Evolutionary conservation across 2,329 filamentous ascomycete species (phyloP).

Genomic region (Stachybotrys elegans): DNA sequence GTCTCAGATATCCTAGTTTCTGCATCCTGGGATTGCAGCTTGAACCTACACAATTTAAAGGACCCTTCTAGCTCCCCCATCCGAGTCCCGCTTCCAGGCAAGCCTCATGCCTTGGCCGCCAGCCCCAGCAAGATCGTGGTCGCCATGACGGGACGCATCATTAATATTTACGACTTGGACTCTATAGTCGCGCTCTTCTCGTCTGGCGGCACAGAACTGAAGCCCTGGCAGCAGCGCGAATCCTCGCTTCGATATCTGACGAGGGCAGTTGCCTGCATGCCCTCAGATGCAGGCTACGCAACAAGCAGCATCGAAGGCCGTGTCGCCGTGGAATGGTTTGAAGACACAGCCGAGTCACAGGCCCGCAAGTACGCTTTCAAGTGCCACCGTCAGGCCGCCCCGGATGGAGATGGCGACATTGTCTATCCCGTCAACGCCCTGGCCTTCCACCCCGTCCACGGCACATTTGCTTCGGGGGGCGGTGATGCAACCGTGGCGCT

Average conservation of each 20-base stretch:
- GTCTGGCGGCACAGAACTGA: slow-evolving; percentile 41
- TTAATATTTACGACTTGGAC: slow-evolving; percentile 88
- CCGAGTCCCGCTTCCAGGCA: slow-evolving; percentile 69
- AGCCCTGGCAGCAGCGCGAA: slow-evolving; percentile 90
- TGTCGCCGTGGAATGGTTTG: slow-evolving; percentile 97
- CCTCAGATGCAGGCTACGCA: slow-evolving; percentile 90
- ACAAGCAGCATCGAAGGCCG: slow-evolving; percentile 90
- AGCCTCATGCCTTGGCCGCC: slow-evolving; percentile 81
- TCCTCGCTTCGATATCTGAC: slow-evolving; percentile 96
- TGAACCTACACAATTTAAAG: slow-evolving; percentile 73
- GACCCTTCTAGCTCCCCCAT: slow-evolving; percentile 50
- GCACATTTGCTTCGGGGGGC: slow-evolving; percentile 84
- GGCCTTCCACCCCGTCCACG: slow-evolving; percentile 76
- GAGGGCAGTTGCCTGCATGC: slow-evolving; percentile 90
- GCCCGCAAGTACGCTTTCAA: slow-evolving; percentile 98
- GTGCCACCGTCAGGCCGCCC: slow-evolving; percentile 76
- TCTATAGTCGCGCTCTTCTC: slow-evolving; percentile 54
- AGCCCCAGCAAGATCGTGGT: slow-evolving; percentile 81
- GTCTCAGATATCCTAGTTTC: slow-evolving; percentile 68
- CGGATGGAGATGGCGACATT: slow-evolving; percentile 64
- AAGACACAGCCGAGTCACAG: slow-evolving; percentile 80
- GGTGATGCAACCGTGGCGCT: slow-evolving; percentile 88
- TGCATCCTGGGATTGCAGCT: slow-evolving; percentile 86
- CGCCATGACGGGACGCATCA: slow-evolving; percentile 89
- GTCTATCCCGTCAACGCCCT: slow-evolving; percentile 91